These are phyloP conservation scores for Mycena floridula DNA, from an alignment of 768 basidiomycete species.

Conservation along the genomic window DNA sequence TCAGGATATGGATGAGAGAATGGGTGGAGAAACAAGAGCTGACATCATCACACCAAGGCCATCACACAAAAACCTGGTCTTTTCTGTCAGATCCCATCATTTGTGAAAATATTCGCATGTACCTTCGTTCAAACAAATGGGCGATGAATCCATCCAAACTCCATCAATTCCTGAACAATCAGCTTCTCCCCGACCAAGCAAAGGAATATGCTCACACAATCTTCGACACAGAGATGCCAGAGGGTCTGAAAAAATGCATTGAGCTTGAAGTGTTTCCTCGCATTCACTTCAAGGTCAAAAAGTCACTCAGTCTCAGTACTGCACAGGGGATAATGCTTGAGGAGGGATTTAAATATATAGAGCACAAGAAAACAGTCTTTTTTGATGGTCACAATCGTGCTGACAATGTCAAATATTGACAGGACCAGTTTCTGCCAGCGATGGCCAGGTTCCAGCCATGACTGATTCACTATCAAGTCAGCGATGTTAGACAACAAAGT, in stretches of 20 bases:
- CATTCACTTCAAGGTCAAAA: constrained; percentile 9
- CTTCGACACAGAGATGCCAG: constrained; percentile 18
- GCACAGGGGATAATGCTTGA: constrained; percentile 15
- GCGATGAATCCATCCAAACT: constrained; percentile 19
- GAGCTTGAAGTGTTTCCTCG: constrained; percentile 17
- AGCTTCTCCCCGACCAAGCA: constrained; percentile 13
- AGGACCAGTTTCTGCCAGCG: constrained; percentile 24
- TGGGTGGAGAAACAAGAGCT: constrained; percentile 10
- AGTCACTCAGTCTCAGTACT: constrained; percentile 17
- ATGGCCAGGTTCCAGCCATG: constrained; percentile 13
- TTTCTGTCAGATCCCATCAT: constrained; percentile 12
- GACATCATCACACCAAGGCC: constrained; percentile 8
- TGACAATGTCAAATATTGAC: constrained; percentile 27
- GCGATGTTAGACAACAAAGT: constrained; percentile 9
- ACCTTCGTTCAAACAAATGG: constrained; percentile 19
- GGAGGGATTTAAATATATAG: constrained; percentile 18
- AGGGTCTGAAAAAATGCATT: constrained; percentile 18
- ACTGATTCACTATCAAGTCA: constrained; percentile 14
- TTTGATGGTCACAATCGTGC: constrained; percentile 31
- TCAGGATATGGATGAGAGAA: constrained; percentile 7
- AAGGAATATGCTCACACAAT: constrained; percentile 12
- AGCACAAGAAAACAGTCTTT: constrained; percentile 26
- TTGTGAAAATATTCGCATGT: constrained; percentile 7
- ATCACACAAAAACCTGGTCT: constrained; percentile 11
- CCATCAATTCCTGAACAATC: constrained; percentile 8